Conservation (phyloP, 2,329 filamentous ascomycete genomes). For the Didymella keratinophila region DNA sequence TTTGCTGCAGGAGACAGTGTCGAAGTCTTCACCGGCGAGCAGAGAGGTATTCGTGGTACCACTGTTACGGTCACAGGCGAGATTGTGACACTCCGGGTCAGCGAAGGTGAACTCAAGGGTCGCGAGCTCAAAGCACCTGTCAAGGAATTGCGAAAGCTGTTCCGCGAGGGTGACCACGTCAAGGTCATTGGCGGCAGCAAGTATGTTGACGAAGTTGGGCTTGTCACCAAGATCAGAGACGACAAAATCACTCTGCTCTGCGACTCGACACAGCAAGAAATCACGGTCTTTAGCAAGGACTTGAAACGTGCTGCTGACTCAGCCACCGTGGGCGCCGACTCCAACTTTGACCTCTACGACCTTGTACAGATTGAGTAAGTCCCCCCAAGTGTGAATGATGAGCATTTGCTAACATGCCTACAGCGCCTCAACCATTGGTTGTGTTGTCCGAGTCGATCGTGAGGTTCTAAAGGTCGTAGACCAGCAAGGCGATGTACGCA, state of each 20-base stretch:
- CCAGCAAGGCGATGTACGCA: constrained; percentile 83
- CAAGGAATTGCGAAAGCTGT: constrained; percentile 90
- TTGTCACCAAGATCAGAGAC: constrained; percentile 92
- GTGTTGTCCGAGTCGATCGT: constrained; percentile 92
- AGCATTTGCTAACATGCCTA: constrained; percentile 19
- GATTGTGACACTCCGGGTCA: constrained; percentile 88
- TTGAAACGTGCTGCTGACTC: constrained; percentile 91
- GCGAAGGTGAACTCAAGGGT: constrained; percentile 80
- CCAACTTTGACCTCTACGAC: constrained; percentile 90
- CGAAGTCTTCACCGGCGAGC: constrained; percentile 94
- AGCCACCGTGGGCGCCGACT: constrained; percentile 82
- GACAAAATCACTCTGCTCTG: constrained; percentile 93
- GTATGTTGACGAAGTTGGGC: constrained; percentile 93
- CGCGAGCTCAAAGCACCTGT: constrained; percentile 91
- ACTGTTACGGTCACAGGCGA: constrained; percentile 87
- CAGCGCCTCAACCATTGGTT: constrained; percentile 84
- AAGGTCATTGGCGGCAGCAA: constrained; percentile 97
- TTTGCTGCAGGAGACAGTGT: constrained; percentile 96
- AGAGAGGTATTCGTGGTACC: constrained; percentile 87
- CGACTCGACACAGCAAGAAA: constrained; percentile 90
- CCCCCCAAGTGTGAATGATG: neutral
- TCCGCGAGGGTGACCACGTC: constrained; percentile 93
- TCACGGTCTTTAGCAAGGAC: constrained; percentile 98
- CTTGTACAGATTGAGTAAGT: constrained; percentile 87
- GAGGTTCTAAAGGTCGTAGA: constrained; percentile 91